phyloP scores from a whole-genome alignment of 805 yeast species.

The Clavispora fructus region DNA sequence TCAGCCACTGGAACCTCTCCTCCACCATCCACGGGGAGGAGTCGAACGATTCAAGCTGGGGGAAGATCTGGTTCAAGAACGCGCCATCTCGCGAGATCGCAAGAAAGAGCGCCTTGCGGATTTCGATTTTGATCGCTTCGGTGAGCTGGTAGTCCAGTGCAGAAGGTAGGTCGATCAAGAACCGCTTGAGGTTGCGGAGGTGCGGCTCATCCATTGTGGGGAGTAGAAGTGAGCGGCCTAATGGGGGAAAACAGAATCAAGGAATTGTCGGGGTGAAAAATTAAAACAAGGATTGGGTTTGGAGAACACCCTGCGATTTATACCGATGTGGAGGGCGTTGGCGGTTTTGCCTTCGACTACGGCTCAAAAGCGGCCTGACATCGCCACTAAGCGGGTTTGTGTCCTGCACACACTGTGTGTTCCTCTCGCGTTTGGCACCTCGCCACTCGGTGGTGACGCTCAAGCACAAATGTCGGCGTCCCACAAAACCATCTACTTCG shows the following conservation, averaged over 20 bases:
- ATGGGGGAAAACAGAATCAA: not conserved
- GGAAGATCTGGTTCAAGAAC: conserved; percentile 37
- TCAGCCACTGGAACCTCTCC: conserved; percentile 28
- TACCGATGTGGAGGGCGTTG: not conserved
- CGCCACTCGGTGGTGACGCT: too few species aligned
- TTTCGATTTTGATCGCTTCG: conserved; percentile 21
- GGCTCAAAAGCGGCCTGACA: not conserved
- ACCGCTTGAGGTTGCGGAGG: conserved; percentile 17
- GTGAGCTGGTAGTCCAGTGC: conserved; percentile 26
- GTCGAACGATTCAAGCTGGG: conserved; percentile 14
- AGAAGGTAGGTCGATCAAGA: conserved; percentile 35
- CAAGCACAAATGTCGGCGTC: not conserved
- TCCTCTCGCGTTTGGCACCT: too few species aligned
- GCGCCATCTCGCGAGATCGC: conserved; percentile 40
- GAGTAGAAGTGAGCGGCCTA: not conserved
- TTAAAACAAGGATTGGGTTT: not conserved
- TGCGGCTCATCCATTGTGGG: not conserved
- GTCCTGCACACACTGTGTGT: not conserved
- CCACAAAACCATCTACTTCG: not conserved
- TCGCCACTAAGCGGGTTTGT: not conserved
- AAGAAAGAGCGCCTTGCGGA: conserved; percentile 40
- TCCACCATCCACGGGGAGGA: conserved; percentile 12
- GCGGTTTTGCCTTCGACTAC: not conserved
- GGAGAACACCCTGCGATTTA: not conserved
- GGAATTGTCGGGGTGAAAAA: too few species aligned